These are phyloP conservation scores for Fusarium metavorans DNA, from an alignment of 2,329 filamentous ascomycete genomes.

Conservation along the genomic window DNA sequence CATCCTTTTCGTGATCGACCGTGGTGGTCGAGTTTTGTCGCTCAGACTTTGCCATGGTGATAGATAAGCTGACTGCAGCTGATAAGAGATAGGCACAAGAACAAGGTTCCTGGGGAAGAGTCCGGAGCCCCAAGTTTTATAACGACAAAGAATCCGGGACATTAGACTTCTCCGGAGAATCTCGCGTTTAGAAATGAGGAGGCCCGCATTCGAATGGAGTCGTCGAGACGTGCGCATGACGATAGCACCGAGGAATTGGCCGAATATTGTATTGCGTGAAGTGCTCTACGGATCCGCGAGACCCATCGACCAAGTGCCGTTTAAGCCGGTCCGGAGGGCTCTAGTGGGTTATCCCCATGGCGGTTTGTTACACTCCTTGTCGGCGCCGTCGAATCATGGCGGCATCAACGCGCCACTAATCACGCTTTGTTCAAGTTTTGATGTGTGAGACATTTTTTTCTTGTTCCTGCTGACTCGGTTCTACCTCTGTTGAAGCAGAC, in stretches of 20 bases:
- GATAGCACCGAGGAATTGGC: conserved; percentile 43
- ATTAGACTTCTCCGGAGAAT: conserved; percentile 35
- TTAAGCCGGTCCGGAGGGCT: conserved; percentile 19
- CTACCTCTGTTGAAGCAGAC: not conserved
- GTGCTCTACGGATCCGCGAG: conserved; percentile 16
- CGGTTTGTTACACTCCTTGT: not conserved
- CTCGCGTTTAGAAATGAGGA: conserved; percentile 6
- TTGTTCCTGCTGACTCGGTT: conserved; percentile 6
- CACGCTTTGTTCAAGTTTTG: not conserved
- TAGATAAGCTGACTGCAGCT: not conserved
- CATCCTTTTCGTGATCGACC: conserved; percentile 37
- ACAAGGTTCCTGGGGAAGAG: conserved; percentile 1
- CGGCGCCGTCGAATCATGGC: conserved; percentile 5
- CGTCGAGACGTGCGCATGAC: conserved; percentile 26
- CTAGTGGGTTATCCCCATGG: conserved; percentile 13
- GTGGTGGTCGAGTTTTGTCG: conserved; percentile 38
- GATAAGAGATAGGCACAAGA: conserved; percentile 2
- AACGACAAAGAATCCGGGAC: conserved; percentile 12
- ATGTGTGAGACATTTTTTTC: conserved; percentile 11
- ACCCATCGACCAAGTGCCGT: conserved; percentile 36
- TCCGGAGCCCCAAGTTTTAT: conserved; percentile 33
- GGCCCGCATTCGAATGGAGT: conserved; percentile 17
- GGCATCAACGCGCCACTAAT: conserved; percentile 22
- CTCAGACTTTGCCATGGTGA: conserved; percentile 28
- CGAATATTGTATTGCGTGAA: conserved; percentile 21